phyloP scores from a whole-genome alignment of 2,329 filamentous ascomycete genomes.

The Endothia cerciana region DNA sequence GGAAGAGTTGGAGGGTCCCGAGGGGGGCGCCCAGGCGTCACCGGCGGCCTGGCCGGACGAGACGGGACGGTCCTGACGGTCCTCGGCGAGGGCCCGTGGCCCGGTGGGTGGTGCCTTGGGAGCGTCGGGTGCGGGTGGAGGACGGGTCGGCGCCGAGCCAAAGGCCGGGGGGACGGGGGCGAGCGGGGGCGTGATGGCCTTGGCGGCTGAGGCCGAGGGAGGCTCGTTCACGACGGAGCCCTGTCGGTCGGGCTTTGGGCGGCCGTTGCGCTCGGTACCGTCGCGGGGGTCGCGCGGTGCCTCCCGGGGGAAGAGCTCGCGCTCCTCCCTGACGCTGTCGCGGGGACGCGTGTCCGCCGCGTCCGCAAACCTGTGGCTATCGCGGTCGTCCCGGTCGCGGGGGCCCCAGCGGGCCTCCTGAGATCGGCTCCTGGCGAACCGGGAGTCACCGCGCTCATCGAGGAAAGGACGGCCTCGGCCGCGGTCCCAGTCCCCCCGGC shows the following conservation, averaged over 20 bases:
- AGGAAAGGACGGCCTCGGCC: slow-evolving; percentile 57
- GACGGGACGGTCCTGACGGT: slow-evolving; percentile 55
- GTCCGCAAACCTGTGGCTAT: slow-evolving; percentile 44
- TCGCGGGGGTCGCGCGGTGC: slow-evolving; percentile 50
- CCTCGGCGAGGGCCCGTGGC: slow-evolving; percentile 54
- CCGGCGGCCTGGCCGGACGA: slow-evolving; percentile 45
- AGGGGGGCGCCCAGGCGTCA: slow-evolving; percentile 44
- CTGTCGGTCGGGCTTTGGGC: slow-evolving; percentile 56
- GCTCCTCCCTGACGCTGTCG: slow-evolving; percentile 51
- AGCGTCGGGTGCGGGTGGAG: slow-evolving; percentile 35
- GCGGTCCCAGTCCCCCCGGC: slow-evolving; percentile 59
- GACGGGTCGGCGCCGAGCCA: slow-evolving; percentile 57
- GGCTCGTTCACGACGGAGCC: slow-evolving; percentile 51
- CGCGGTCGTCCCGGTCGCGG: slow-evolving; percentile 52
- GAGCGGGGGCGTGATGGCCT: slow-evolving; percentile 60
- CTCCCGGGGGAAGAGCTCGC: slow-evolving; percentile 48
- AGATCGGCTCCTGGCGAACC: slow-evolving; percentile 66
- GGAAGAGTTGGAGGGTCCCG: slow-evolving; percentile 50
- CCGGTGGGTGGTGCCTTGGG: slow-evolving; percentile 56
- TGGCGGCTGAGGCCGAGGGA: slow-evolving; percentile 42
- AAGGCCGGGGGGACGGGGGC: slow-evolving; percentile 63
- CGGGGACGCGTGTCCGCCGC: slow-evolving; percentile 42
- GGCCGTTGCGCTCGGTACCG: slow-evolving; percentile 46
- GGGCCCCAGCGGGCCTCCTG: slow-evolving; percentile 53
- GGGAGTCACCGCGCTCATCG: slow-evolving; percentile 59